These are phyloP conservation scores for Daedaleopsis nitida DNA, from an alignment of 768 basidiomycete genomes.

Conservation along the genomic window DNA sequence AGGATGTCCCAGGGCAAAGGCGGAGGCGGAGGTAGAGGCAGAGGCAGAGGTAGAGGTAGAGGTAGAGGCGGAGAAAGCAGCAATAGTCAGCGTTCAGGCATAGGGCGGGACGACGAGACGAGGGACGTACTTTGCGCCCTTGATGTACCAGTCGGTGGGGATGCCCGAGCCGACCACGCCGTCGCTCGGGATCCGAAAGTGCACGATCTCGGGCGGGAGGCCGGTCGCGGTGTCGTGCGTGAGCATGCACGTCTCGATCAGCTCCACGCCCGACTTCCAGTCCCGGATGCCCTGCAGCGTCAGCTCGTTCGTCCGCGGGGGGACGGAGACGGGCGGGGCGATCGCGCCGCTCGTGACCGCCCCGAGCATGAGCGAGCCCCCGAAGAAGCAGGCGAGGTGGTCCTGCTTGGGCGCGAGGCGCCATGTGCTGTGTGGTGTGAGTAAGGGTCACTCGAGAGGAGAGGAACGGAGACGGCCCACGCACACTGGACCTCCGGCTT, in stretches of 20 bases:
- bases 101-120: no score
- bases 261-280: slow-evolving; percentile 78
- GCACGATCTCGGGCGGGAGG: slow-evolving; percentile 85
- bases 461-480: slow-evolving; percentile 17
- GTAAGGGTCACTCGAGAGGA: background rate
- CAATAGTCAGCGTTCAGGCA: slow-evolving; percentile 15
- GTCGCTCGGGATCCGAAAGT: slow-evolving; percentile 73
- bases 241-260: slow-evolving; percentile 86
- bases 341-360: slow-evolving; percentile 69
- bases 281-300: slow-evolving; percentile 66
- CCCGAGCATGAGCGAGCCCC: slow-evolving; percentile 89
- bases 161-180: slow-evolving; percentile 45
- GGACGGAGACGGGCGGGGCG: slow-evolving; percentile 58
- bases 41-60: slow-evolving; percentile 6
- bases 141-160: slow-evolving; percentile 88
- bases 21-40: background rate
- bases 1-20: no score
- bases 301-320: slow-evolving; percentile 67
- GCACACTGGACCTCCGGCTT: slow-evolving; percentile 35
- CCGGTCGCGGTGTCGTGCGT: slow-evolving; percentile 89
- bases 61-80: no score
- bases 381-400: slow-evolving; percentile 94
- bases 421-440: slow-evolving; percentile 62
- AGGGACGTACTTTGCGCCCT: slow-evolving; percentile 63
- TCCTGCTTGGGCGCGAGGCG: slow-evolving; percentile 86